Evolutionary conservation across 176 grass and related monocot species (phyloP).

Genomic region (Lolium rigidum): DNA sequence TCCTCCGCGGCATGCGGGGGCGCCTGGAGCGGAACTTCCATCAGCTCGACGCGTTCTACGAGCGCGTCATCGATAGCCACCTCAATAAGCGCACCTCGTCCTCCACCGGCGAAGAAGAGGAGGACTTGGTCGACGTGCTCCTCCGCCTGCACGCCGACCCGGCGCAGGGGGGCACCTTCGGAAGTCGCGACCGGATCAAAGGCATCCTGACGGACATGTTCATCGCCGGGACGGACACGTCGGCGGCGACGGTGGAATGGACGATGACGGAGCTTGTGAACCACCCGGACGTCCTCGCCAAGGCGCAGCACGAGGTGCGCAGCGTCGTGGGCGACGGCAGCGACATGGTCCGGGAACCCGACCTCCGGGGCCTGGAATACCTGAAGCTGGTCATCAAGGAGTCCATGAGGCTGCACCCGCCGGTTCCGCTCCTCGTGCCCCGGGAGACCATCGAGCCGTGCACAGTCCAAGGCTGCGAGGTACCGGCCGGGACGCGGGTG

Average conservation of each 20-base stretch:
- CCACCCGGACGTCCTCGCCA: slow-evolving; percentile 55
- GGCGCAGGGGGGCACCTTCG: slow-evolving; percentile 47
- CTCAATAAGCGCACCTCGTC: neutral
- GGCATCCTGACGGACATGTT: slow-evolving; percentile 74
- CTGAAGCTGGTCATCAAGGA: slow-evolving; percentile 66
- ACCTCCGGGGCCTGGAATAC: slow-evolving; percentile 57
- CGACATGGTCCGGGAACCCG: slow-evolving; percentile 51
- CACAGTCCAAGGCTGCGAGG: slow-evolving; percentile 43
- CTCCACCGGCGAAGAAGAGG: neutral
- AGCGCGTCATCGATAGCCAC: slow-evolving; percentile 65
- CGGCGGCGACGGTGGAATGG: slow-evolving; percentile 62
- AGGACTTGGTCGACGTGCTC: slow-evolving; percentile 73
- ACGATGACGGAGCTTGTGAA: slow-evolving; percentile 68
- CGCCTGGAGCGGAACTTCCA: slow-evolving; percentile 59
- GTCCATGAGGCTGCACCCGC: slow-evolving; percentile 62
- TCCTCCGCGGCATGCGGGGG: slow-evolving; percentile 46
- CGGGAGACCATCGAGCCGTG: slow-evolving; percentile 53
- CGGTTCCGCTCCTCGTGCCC: slow-evolving; percentile 57
- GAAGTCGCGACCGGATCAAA: slow-evolving; percentile 54
- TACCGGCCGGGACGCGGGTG: slow-evolving; percentile 59
- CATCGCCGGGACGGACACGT: slow-evolving; percentile 67
- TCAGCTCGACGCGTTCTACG: slow-evolving; percentile 67
- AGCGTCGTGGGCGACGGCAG: neutral
- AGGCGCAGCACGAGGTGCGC: slow-evolving; percentile 64
- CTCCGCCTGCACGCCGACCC: slow-evolving; percentile 71